A percentile compares a stretch with the other conserved stretches of the same genome.
These are phyloP conservation scores for Rhizopogon vesiculosus DNA, from an alignment of 768 basidiomycete genomes.

Conservation along the genomic window DNA sequence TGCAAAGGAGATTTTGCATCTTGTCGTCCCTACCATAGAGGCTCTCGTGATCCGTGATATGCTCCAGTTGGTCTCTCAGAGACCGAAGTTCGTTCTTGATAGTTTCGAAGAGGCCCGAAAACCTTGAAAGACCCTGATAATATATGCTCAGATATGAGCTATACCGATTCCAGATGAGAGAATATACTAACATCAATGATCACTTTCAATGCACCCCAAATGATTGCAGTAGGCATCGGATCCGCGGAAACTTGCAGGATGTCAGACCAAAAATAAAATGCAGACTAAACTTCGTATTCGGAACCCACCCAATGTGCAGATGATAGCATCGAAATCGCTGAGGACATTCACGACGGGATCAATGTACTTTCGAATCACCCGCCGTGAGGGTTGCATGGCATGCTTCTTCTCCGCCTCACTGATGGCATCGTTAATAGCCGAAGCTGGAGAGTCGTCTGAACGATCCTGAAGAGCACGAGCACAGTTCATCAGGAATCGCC, in stretches of 20 bases:
- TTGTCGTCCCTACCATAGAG: slow-evolving; percentile 12
- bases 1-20: slow-evolving; percentile 10
- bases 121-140: slow-evolving; percentile 12
- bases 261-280: neutral
- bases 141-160: neutral
- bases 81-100: slow-evolving; percentile 12
- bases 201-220: neutral
- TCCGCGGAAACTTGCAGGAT: neutral
- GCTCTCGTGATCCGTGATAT: slow-evolving; percentile 9
- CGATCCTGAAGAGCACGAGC: neutral
- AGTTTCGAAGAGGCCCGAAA: slow-evolving; percentile 13
- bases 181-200: neutral
- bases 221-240: neutral
- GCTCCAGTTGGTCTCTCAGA: slow-evolving; percentile 9
- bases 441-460: neutral
- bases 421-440: neutral
- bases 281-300: neutral
- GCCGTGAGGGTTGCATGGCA: neutral
- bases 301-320: neutral
- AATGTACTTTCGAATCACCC: neutral
- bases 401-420: neutral
- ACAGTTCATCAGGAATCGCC: neutral
- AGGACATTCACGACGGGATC: neutral
- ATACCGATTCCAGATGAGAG: neutral
- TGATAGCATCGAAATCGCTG: neutral